Evolutionary conservation across 257 asterid genomes (phyloP).

Genomic region (Jacaranda copaia): DNA sequence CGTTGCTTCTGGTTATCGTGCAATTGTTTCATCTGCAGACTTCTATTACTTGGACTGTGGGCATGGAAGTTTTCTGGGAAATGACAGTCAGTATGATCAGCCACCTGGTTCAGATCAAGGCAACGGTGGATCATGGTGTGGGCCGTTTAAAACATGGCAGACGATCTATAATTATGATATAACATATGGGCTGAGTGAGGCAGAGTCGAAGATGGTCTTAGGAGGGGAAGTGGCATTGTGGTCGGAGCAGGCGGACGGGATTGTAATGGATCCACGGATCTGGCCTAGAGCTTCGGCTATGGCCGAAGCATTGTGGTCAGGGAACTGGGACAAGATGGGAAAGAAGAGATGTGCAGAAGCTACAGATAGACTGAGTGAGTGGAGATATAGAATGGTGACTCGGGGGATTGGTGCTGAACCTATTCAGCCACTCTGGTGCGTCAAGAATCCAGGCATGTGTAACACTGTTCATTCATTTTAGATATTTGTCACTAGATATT

Average conservation of each 20-base stretch:
- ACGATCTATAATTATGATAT: conserved; percentile 69
- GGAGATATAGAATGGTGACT: too few relatives aligned
- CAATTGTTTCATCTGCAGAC: conserved; percentile 67
- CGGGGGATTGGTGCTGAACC: too few relatives aligned
- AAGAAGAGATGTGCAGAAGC: conserved; percentile 70
- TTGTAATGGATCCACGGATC: conserved; percentile 69
- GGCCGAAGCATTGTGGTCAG: conserved; percentile 80
- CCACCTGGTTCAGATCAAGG: conserved; percentile 60
- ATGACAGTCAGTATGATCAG: conserved; percentile 55
- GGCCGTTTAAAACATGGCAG: conserved; percentile 77
- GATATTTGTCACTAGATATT: not conserved
- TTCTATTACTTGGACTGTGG: conserved; percentile 75
- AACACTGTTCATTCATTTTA: conserved; percentile 50
- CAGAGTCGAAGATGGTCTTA: conserved; percentile 59
- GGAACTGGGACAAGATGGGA: conserved; percentile 61
- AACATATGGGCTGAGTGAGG: conserved; percentile 50
- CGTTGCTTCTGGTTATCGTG: conserved; percentile 60
- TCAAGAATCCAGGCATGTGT: conserved; percentile 56
- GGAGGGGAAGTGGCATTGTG: conserved; percentile 80
- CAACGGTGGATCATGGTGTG: conserved; percentile 81
- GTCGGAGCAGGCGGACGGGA: conserved; percentile 78
- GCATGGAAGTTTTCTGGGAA: conserved; percentile 69
- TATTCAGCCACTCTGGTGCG: too few relatives aligned
- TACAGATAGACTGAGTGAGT: conserved; percentile 48
- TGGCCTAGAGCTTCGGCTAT: conserved; percentile 79